A percentile compares a stretch with the other conserved stretches of the same genome.
Evolutionary conservation across 345 rosid genomes (phyloP).

Genomic region (Cardamine resedifolia): DNA sequence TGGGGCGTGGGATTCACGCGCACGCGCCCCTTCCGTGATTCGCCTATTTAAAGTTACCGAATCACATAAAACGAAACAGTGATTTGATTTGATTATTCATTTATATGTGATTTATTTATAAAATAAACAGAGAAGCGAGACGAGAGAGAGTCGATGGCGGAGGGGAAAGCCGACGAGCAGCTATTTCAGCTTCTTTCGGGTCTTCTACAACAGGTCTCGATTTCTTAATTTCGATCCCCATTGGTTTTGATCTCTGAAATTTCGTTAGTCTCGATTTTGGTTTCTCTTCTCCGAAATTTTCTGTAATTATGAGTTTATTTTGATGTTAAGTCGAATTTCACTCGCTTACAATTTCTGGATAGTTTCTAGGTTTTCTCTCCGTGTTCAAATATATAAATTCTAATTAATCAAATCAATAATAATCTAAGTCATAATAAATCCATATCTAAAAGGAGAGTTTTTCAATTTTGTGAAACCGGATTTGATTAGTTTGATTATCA

Average conservation of each 20-base stretch:
- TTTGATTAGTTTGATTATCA: background rate
- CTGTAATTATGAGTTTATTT: background rate
- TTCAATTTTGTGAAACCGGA: background rate
- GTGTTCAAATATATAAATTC: too few relatives aligned
- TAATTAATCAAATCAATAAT: too few relatives aligned
- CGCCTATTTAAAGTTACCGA: background rate
- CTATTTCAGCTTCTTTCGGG: conserved; percentile 68
- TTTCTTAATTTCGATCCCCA: background rate
- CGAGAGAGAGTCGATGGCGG: conserved; percentile 32
- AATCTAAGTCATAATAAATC: background rate
- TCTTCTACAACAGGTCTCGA: conserved; percentile 64
- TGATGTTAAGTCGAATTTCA: background rate
- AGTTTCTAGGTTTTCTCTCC: too few relatives aligned
- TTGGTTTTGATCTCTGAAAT: background rate
- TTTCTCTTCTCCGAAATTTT: background rate
- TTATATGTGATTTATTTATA: too few relatives aligned
- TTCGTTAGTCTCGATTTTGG: background rate
- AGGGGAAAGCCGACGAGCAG: conserved; percentile 56
- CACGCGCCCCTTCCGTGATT: too few relatives aligned
- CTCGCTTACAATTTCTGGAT: too few relatives aligned
- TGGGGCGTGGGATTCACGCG: background rate
- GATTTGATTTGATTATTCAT: too few relatives aligned
- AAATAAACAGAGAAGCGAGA: background rate
- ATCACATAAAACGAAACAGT: background rate
- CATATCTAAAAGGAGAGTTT: too few relatives aligned